Conservation (phyloP, 2,329 filamentous ascomycete species). For the Sclerotinia borealis region DNA sequence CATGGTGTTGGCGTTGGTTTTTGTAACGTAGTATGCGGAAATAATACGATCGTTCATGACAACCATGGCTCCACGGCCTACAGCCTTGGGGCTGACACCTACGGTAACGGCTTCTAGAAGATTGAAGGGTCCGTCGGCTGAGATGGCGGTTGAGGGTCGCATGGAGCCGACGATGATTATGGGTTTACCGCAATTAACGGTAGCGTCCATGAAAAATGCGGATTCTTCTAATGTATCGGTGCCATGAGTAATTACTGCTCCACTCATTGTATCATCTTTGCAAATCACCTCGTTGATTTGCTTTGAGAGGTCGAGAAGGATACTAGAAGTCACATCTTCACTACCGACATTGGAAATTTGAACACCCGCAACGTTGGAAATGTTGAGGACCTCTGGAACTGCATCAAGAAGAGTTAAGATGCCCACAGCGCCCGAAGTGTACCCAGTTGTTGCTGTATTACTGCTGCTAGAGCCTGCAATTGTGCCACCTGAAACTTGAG, state of each 20-base stretch:
- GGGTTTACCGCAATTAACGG: constrained; percentile 51
- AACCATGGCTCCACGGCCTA: constrained; percentile 50
- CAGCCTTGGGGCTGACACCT: constrained; percentile 41
- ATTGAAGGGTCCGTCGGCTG: constrained; percentile 58
- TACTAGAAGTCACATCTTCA: constrained; percentile 41
- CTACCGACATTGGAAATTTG: constrained; percentile 47
- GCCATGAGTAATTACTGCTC: constrained; percentile 56
- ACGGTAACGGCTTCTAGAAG: constrained; percentile 54
- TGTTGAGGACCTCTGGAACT: constrained; percentile 48
- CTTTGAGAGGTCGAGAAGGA: constrained; percentile 43
- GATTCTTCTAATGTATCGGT: constrained; percentile 61
- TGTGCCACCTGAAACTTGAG: constrained; percentile 45
- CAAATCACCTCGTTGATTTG: constrained; percentile 41
- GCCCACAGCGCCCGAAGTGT: constrained; percentile 38
- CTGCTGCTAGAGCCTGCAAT: constrained; percentile 49
- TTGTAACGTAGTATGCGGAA: constrained; percentile 52
- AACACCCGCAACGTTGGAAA: constrained; percentile 48
- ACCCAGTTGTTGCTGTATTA: constrained; percentile 48
- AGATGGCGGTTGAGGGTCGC: constrained; percentile 56
- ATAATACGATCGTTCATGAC: constrained; percentile 57
- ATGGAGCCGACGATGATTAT: constrained; percentile 56
- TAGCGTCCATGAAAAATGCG: constrained; percentile 56
- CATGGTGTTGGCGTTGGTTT: constrained; percentile 56
- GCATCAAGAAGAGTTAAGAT: constrained; percentile 43
- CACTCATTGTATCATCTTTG: constrained; percentile 34